Base-by-base conservation (phyloP, 1,284 basidiomycete genomes). In the Apiotrichum montevideense region DNA sequence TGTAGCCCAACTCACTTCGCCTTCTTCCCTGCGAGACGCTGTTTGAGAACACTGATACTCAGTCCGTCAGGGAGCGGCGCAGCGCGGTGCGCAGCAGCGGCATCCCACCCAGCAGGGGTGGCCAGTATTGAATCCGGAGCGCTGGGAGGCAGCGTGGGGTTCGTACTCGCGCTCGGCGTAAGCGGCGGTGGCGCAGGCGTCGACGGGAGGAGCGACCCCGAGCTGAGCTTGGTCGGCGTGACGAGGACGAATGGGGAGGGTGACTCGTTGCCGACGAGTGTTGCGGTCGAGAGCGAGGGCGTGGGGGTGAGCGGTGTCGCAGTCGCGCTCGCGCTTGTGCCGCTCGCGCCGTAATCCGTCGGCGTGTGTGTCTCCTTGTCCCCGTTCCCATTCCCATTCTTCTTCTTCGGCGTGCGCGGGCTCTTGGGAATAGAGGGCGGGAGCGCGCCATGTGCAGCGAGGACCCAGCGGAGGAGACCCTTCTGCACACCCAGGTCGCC, bases 401-500 rank as follows among this genome's bases (percentile, higher is more conserved):
- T 76, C 35, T 81, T 71, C 58, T 82, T 74, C 6, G 84, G 82
- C 13, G 51, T 61, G 55, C 59, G 61, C 3, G 56, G 60, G 15
- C 62, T 66, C 32, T 52, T 57, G 7, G 65, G 66, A 11, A 40
- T 33, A 9, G 33, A 11, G 3, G 53, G 35, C 0, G 56, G 56
- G 14, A 65, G 61, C n/a, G 66, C 70, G 46, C 55, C 82, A 70
- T 89, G 85, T 21, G 84, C 80, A 3, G 86, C 80, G 39, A 89
- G 76, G 59, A 85, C 82, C 88, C 88, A 92, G 42, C 84, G 80
- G 46, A 87, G 73, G 4, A 92, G 66, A 14, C 89, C 88, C 46
- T 87, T 84, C 68, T 90, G 88, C 2, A 89, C 84, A 11, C 89
- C 89, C 13, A 92, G 79, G 66, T 92, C 90, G 21, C 88, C 88